Evolutionary conservation across 495 filamentous ascomycete genomes (phyloP).

Genomic region (Emericellopsis terricola): DNA sequence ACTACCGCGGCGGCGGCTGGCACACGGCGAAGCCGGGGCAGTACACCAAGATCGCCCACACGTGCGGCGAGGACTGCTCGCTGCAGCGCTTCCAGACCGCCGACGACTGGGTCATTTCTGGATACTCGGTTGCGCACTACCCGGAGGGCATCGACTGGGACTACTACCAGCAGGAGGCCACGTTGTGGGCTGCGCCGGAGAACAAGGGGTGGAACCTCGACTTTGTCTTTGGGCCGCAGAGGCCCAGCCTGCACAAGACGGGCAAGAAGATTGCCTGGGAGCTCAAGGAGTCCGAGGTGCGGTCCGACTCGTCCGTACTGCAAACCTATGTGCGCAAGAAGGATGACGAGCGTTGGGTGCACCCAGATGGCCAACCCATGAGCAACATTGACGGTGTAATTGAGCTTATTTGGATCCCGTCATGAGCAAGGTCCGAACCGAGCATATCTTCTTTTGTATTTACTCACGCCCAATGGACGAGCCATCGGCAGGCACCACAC

Average conservation of each 20-base stretch:
- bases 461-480: not conserved
- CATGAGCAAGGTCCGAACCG: no score
- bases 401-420: slow-evolving; percentile 23
- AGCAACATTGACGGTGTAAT: slow-evolving; percentile 22
- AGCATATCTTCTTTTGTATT: not conserved
- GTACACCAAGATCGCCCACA: slow-evolving; percentile 45
- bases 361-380: slow-evolving; percentile 16
- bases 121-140: slow-evolving; percentile 47
- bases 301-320: slow-evolving; percentile 15
- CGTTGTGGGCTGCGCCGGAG: slow-evolving; percentile 37
- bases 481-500: slow-evolving; percentile 2
- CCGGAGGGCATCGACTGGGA: slow-evolving; percentile 38
- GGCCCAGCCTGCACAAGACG: slow-evolving; percentile 23
- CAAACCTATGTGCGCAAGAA: slow-evolving; percentile 21
- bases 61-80: slow-evolving; percentile 45
- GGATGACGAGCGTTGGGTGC: slow-evolving; percentile 23
- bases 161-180: slow-evolving; percentile 45
- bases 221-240: slow-evolving; percentile 30
- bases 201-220: slow-evolving; percentile 35
- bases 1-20: slow-evolving; percentile 40
- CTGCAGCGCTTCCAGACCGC: slow-evolving; percentile 48
- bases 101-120: slow-evolving; percentile 44
- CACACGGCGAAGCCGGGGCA: slow-evolving; percentile 36
- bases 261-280: slow-evolving; percentile 36
- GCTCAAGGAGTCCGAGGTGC: slow-evolving; percentile 22